Evolutionary conservation across 768 basidiomycete species (phyloP).

Genomic region (Rhodosporidiobolus odoratus): DNA sequence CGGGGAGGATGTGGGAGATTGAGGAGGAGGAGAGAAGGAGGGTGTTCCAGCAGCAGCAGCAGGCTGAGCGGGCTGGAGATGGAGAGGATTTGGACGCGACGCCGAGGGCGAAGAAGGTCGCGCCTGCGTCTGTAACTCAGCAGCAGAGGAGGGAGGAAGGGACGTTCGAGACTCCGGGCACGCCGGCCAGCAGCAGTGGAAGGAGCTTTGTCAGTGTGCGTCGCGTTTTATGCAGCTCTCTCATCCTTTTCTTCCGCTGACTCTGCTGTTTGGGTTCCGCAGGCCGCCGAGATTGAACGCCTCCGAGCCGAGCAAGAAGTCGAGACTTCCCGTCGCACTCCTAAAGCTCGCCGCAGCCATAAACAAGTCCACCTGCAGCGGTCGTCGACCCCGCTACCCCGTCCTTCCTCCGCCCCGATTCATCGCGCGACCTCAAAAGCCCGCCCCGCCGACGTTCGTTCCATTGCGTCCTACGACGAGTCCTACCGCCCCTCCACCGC

Average conservation of each 20-base stretch:
- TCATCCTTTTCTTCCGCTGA: background rate
- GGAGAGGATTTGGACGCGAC: slow-evolving; percentile 20
- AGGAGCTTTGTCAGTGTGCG: slow-evolving; percentile 22
- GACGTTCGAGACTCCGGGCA: slow-evolving; percentile 1
- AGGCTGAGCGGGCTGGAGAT: slow-evolving; percentile 7
- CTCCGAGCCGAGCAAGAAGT: background rate
- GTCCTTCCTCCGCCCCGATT: slow-evolving; percentile 3
- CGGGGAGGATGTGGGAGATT: slow-evolving; percentile 28
- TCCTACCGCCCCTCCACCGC: slow-evolving; percentile 1
- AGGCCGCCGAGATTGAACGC: slow-evolving; percentile 15
- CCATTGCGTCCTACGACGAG: slow-evolving; percentile 38
- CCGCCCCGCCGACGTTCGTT: slow-evolving; percentile 40
- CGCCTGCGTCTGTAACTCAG: background rate
- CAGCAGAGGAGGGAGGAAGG: background rate
- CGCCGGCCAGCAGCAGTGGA: slow-evolving; percentile 25
- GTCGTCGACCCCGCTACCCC: slow-evolving; percentile 3
- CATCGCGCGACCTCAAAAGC: slow-evolving; percentile 3
- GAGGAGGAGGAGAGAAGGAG: slow-evolving; percentile 43
- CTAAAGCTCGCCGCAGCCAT: background rate
- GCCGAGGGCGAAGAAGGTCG: slow-evolving; percentile 31
- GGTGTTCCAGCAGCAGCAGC: background rate
- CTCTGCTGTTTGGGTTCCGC: background rate
- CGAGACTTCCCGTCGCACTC: slow-evolving; percentile 3
- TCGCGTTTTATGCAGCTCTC: too few relatives aligned
- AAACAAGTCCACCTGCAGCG: too few relatives aligned